Evolutionary conservation across 768 basidiomycete genomes (phyloP).

Genomic region (Sistotremastrum niveocremeum): DNA sequence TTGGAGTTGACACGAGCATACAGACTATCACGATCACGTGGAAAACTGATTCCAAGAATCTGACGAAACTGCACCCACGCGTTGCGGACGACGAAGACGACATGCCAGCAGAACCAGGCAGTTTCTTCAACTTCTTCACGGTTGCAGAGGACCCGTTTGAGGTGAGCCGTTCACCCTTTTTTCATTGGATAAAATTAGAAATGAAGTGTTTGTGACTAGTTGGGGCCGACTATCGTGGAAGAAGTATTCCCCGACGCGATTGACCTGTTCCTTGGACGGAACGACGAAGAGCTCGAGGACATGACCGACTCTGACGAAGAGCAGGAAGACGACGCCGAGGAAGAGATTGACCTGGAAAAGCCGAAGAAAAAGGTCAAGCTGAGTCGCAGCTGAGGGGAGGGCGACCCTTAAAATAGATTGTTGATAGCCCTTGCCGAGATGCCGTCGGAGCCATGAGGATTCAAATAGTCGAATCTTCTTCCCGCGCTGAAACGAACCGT

Average conservation of each 20-base stretch:
- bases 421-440: neutral
- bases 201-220: constrained; percentile 24
- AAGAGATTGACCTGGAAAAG: constrained; percentile 82
- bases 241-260: constrained; percentile 74
- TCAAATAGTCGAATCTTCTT: too few relatives aligned
- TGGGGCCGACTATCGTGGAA: constrained; percentile 57
- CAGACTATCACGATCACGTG: constrained; percentile 62
- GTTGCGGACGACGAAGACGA: constrained; percentile 45
- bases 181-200: neutral
- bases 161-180: constrained; percentile 27
- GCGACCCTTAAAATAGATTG: constrained; percentile 25
- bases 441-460: neutral
- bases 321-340: constrained; percentile 59
- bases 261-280: constrained; percentile 66
- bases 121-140: constrained; percentile 86
- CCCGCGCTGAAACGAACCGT: too few relatives aligned
- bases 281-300: constrained; percentile 49
- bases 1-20: neutral
- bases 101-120: constrained; percentile 51
- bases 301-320: constrained; percentile 55
- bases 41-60: constrained; percentile 64
- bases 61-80: constrained; percentile 70
- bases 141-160: constrained; percentile 48
- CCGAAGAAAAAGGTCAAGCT: constrained; percentile 56
- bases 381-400: too few relatives aligned